These are phyloP conservation scores for Teratosphaeria nubilosa DNA, from an alignment of 2,329 filamentous ascomycete species.

Conservation along the genomic window DNA sequence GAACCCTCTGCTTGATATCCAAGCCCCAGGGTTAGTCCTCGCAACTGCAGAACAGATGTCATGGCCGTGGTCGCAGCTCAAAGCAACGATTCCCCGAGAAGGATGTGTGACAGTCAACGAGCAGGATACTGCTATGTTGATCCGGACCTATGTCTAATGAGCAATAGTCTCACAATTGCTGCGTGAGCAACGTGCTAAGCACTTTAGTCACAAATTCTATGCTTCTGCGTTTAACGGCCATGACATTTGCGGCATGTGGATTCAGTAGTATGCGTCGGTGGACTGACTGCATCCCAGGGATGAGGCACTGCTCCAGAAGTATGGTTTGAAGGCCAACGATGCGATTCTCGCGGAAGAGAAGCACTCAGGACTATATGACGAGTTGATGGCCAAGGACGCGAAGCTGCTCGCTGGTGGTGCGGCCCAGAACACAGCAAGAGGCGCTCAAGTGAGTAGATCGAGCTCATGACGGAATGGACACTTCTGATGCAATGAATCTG, in stretches of 20 bases:
- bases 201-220: neutral
- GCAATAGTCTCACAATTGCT: neutral
- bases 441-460: slow-evolving; percentile 54
- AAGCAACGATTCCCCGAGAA: neutral
- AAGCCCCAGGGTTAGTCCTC: slow-evolving; percentile 55
- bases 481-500: neutral
- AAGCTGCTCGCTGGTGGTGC: slow-evolving; percentile 94
- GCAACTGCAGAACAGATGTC: neutral
- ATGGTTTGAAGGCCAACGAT: slow-evolving; percentile 88
- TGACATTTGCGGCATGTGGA: neutral
- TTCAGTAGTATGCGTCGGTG: neutral
- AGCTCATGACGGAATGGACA: neutral
- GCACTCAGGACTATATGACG: slow-evolving; percentile 83
- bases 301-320: slow-evolving; percentile 80
- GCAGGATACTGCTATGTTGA: neutral
- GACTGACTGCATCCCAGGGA: slow-evolving; percentile 46
- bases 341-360: slow-evolving; percentile 92
- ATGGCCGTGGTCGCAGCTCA: neutral
- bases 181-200: neutral
- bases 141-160: slow-evolving; percentile 6
- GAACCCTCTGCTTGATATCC: slow-evolving; percentile 97
- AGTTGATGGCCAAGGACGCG: slow-evolving; percentile 75
- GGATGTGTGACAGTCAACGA: neutral
- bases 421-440: slow-evolving; percentile 93
- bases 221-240: neutral